Evolutionary conservation across 148 eudicot species (phyloP), one percentile per base, ranked within the genome.

Genomic region (Oxyria digyna): DNA sequence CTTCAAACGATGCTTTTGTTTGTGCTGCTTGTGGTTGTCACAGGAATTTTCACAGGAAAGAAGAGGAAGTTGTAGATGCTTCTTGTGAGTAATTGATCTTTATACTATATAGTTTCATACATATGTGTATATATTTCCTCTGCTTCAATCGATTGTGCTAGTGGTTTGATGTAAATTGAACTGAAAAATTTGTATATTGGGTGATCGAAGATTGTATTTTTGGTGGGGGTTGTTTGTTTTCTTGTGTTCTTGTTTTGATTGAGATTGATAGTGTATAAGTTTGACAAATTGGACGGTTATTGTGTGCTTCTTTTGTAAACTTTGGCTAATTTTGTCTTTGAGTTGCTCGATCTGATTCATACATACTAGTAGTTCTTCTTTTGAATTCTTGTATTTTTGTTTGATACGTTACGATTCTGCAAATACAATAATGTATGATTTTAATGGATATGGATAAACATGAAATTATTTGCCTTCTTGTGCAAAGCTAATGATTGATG

Each of bases 1-100:
- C 89, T 14, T 81, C 81, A 20, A 92, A 33, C 21, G 73, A 40
- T 24, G 86, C 85, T 0, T 84, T 89, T 33, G 10, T 41, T 7
- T 89, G 96, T 55, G 96, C 96, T 0, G 96, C 96, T 46, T 89
- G 96, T 68, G 85, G 87, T 9, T 89, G 96, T 71, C 96, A 89
- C 62, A 59, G 96, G 75, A 89, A 78, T 35, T 89, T 89, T 72
- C 96, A 89, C 37, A 71, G 85, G 54, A 85, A 82, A 73, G 85
- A 81, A 52, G 87, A 64, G 21, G 86, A 79, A 55, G 50, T 73
- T 55, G 87, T 15, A 12, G 71, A 84, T 71, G 85, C 76, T 14
- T 85, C 76, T 31, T 78, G 76, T 80, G 87, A 84, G 69, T 76
- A n/a, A n/a, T n/a, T n/a, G 78, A 74, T 82, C 88, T 71, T 65